These are phyloP conservation scores for Lasiosphaeriaceae sp. DNA, from an alignment of 495 filamentous ascomycete genomes.

Conservation along the genomic window DNA sequence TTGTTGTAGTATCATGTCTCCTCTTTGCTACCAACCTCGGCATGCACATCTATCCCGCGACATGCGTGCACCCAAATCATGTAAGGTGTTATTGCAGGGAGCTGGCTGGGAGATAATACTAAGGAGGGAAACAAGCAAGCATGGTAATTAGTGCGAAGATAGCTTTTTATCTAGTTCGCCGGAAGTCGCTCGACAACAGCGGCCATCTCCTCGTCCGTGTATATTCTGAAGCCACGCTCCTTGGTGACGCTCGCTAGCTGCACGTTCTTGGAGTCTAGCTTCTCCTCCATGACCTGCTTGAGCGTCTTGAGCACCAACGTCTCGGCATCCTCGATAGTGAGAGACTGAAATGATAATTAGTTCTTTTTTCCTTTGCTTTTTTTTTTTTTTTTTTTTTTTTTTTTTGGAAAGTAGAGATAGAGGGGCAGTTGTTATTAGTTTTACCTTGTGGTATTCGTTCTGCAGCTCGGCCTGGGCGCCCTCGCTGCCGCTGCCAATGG, in stretches of 20 bases:
- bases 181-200: slow-evolving; percentile 73
- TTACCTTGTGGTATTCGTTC: slow-evolving; percentile 91
- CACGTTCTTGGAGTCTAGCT: slow-evolving; percentile 96
- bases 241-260: slow-evolving; percentile 97
- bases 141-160: too few relatives aligned
- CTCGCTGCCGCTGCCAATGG: slow-evolving; percentile 93
- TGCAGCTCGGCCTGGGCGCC: slow-evolving; percentile 97
- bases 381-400: too few relatives aligned
- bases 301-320: slow-evolving; percentile 93
- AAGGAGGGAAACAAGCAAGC: too few relatives aligned
- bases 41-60: too few relatives aligned
- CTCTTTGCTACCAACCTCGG: too few relatives aligned
- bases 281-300: slow-evolving; percentile 99
- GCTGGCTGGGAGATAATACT: too few relatives aligned
- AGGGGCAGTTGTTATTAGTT: neutral
- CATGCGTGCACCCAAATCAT: too few relatives aligned
- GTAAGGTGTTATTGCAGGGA: too few relatives aligned
- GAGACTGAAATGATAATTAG: slow-evolving; percentile 64
- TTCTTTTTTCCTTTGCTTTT: too few relatives aligned
- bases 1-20: too few relatives aligned
- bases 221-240: slow-evolving; percentile 96
- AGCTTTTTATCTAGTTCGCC: slow-evolving; percentile 40
- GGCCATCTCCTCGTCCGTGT: slow-evolving; percentile 95
- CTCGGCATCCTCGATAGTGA: slow-evolving; percentile 91
- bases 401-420: neutral